Evolutionary conservation across 2,329 filamentous ascomycete species (phyloP).

Genomic region (Rutstroemia sp.): DNA sequence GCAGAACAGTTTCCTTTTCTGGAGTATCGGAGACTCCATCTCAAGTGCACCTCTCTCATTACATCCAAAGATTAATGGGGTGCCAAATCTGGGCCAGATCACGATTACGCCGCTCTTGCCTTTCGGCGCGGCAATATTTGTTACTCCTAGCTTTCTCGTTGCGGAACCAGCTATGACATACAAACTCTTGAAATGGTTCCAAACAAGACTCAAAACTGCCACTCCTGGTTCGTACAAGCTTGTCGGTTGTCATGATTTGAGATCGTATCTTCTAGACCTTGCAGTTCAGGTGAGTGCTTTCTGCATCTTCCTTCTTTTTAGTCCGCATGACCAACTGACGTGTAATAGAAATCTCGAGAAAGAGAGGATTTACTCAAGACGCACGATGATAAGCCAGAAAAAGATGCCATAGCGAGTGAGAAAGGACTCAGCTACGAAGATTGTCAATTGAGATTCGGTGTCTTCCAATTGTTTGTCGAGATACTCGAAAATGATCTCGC

Average conservation of each 20-base stretch:
- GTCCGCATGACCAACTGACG: background rate
- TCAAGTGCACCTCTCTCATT: conserved; percentile 21
- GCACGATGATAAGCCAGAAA: conserved; percentile 18
- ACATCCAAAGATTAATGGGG: background rate
- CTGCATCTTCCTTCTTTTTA: background rate
- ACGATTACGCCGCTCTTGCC: conserved; percentile 38
- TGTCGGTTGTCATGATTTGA: conserved; percentile 20
- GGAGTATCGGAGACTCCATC: conserved; percentile 22
- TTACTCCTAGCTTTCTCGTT: conserved; percentile 43
- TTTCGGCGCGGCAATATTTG: conserved; percentile 36
- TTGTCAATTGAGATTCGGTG: conserved; percentile 20
- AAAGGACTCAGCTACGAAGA: conserved; percentile 19
- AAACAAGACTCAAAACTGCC: conserved; percentile 11
- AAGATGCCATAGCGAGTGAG: conserved; percentile 18
- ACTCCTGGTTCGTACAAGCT: conserved; percentile 15
- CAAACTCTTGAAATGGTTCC: conserved; percentile 37
- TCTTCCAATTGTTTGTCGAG: conserved; percentile 14
- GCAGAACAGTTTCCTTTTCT: conserved; percentile 16
- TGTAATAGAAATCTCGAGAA: conserved; percentile 21
- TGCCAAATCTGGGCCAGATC: conserved; percentile 29
- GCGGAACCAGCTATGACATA: conserved; percentile 36
- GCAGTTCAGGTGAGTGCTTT: conserved; percentile 9
- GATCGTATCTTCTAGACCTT: conserved; percentile 25
- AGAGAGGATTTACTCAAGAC: conserved; percentile 17
- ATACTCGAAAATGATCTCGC: conserved; percentile 8